Conservation (phyloP, 2,329 filamentous ascomycete species). For the Botryotinia narcissicola region DNA sequence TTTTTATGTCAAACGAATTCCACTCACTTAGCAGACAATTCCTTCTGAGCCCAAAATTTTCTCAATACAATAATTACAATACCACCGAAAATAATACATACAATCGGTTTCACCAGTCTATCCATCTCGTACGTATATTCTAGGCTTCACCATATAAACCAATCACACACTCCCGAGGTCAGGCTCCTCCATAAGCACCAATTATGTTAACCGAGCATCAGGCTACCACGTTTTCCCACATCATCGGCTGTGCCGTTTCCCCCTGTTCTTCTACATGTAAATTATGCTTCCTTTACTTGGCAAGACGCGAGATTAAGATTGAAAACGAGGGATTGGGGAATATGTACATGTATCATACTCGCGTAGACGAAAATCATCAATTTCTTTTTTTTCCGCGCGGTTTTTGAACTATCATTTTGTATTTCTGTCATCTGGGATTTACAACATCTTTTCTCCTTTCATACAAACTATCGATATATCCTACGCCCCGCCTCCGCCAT, state of each 20-base stretch:
- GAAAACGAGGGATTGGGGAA: background rate
- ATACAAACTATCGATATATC: background rate
- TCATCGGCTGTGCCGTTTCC: background rate
- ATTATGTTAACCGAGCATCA: background rate
- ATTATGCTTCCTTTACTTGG: background rate
- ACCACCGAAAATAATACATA: background rate
- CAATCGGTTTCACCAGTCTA: background rate
- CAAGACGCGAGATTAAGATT: background rate
- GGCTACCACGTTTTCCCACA: background rate
- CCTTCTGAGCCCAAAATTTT: background rate
- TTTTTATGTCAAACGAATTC: background rate
- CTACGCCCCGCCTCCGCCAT: rapidly evolving
- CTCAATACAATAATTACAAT: background rate
- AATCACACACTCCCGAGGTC: background rate
- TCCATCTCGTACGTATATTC: background rate
- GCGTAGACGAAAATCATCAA: background rate
- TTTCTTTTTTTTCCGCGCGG: background rate
- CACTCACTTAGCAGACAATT: background rate
- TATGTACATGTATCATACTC: background rate
- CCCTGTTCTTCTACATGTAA: background rate
- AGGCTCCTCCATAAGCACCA: background rate
- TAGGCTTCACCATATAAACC: background rate
- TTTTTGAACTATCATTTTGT: background rate
- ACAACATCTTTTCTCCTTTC: background rate
- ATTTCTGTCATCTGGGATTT: background rate